Conservation (phyloP, 257 asterid species). For the Linaria vulgaris region DNA sequence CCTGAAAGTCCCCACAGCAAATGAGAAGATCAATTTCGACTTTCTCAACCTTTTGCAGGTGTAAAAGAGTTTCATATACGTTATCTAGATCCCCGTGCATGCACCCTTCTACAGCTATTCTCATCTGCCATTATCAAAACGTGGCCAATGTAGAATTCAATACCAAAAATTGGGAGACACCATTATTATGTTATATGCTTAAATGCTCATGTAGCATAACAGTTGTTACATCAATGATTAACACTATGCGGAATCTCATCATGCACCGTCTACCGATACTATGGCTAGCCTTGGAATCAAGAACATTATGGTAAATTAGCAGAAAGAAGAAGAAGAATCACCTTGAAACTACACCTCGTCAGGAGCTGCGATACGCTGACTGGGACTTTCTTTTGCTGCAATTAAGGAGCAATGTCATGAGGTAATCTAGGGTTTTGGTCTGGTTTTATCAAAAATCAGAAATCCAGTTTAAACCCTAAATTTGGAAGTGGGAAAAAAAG, state of each 20-base stretch:
- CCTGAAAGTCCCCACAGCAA: constrained; percentile 99
- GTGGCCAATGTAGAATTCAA: neutral
- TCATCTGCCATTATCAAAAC: constrained; percentile 49
- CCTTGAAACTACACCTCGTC: neutral
- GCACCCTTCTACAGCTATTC: constrained; percentile 96
- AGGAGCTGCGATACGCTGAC: neutral
- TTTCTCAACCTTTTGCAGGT: constrained; percentile 72
- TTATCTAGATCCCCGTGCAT: constrained; percentile 96
- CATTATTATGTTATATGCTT: too few relatives aligned
- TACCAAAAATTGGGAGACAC: neutral
- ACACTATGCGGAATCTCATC: neutral
- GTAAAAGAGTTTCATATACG: constrained; percentile 73
- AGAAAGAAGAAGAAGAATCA: neutral
- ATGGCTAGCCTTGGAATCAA: neutral
- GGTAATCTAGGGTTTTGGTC: too few relatives aligned
- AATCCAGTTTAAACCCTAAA: too few relatives aligned
- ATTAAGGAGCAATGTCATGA: neutral
- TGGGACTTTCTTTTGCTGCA: neutral
- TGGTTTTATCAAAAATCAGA: too few relatives aligned
- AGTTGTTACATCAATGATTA: neutral
- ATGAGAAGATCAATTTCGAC: constrained; percentile 81
- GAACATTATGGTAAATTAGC: too few relatives aligned
- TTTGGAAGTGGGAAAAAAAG: too few relatives aligned
- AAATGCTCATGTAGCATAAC: neutral
- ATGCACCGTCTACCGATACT: neutral